Conservation (phyloP, 2,329 filamentous ascomycete genomes). For the Trichoderma sp. region DNA sequence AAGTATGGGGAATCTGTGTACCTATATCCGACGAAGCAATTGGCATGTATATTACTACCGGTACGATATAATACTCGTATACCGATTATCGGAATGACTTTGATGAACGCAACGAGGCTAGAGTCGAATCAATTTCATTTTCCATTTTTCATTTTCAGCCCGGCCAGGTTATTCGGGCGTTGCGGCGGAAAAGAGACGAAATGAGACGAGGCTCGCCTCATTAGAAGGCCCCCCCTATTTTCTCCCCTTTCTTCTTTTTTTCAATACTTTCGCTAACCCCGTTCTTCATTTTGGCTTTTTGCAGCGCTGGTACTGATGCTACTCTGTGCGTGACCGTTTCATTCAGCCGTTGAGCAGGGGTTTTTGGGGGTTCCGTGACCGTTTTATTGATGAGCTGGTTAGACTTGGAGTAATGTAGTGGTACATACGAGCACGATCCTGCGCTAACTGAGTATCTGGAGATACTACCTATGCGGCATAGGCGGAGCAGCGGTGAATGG, state of each 20-base stretch:
- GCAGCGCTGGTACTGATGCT: neutral
- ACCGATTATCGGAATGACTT: slow-evolving; percentile 4
- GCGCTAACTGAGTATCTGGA: neutral
- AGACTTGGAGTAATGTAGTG: neutral
- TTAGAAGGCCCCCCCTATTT: slow-evolving; percentile 1
- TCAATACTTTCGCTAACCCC: neutral
- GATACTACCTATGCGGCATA: neutral
- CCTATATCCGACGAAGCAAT: neutral
- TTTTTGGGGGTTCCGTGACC: neutral
- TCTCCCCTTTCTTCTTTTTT: neutral
- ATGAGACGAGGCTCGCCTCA: slow-evolving; percentile 6
- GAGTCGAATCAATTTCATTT: neutral
- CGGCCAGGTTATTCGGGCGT: neutral
- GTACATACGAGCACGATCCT: neutral
- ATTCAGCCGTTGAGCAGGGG: slow-evolving; percentile 1
- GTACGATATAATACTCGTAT: neutral
- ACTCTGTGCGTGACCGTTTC: slow-evolving; percentile 6
- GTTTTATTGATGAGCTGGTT: neutral
- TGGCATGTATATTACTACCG: slow-evolving; percentile 7
- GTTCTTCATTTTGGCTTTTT: neutral
- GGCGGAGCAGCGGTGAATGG: neutral
- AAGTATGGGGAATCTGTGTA: neutral
- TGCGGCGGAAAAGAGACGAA: neutral
- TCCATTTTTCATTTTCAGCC: neutral
- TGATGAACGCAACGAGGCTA: neutral